Conservation (phyloP, 2,329 filamentous ascomycete genomes). For the Ascocoryne sarcoides region DNA sequence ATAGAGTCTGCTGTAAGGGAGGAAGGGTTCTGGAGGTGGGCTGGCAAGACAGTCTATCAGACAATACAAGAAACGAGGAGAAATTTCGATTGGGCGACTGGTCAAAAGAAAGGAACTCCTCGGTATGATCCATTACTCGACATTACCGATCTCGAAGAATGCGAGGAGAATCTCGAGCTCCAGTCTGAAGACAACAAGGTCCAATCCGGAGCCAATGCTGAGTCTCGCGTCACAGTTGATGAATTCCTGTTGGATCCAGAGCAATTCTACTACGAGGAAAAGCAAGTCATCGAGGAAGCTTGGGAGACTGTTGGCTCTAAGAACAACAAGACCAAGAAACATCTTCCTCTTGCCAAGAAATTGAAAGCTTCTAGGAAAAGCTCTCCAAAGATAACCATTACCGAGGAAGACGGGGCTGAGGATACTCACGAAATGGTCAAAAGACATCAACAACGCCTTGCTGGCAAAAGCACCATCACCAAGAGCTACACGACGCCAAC, state of each 20-base stretch:
- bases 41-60: conserved; percentile 19
- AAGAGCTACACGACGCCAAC: neutral
- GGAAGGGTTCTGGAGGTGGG: conserved; percentile 27
- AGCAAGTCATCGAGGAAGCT: neutral
- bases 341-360: neutral
- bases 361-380: too few species aligned
- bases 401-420: neutral
- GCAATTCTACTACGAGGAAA: neutral
- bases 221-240: neutral
- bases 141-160: neutral
- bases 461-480: neutral
- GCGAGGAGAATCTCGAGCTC: neutral
- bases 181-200: neutral
- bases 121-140: neutral
- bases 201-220: neutral
- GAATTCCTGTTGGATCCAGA: neutral
- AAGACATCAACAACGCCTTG: neutral
- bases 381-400: neutral
- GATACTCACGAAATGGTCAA: neutral
- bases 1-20: conserved; percentile 20
- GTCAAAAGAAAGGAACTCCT: conserved; percentile 17
- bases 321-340: neutral
- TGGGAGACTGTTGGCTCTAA: neutral
- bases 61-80: conserved; percentile 16
- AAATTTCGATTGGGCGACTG: conserved; percentile 24